These are phyloP conservation scores for Ambrosia hybrid DNA, from an alignment of 140 eudicot genomes.

Conservation along the genomic window DNA sequence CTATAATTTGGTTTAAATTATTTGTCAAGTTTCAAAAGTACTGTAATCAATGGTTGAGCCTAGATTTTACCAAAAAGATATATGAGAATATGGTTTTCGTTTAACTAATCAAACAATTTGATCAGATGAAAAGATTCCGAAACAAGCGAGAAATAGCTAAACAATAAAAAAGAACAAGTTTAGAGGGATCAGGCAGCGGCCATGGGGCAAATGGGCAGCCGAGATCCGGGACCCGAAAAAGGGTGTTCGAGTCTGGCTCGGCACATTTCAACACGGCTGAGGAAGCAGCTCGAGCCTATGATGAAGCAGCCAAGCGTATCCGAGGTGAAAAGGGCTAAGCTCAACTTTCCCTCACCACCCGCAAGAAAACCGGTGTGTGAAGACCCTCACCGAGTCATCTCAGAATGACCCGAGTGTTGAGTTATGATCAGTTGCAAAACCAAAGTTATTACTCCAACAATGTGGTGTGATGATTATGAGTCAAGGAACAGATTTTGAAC, in stretches of 20 bases:
- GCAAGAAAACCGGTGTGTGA: constrained; percentile 38
- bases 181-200: constrained; percentile 84
- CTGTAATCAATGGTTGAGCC: too few relatives aligned
- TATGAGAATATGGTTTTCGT: too few relatives aligned
- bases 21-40: not conserved
- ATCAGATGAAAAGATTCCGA: constrained; percentile 6
- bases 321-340: constrained; percentile 83
- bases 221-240: constrained; percentile 79
- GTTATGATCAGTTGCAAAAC: constrained; percentile 20
- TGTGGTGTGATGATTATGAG: constrained; percentile 32
- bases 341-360: constrained; percentile 59
- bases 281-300: constrained; percentile 74
- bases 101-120: too few relatives aligned
- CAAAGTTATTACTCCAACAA: constrained; percentile 20
- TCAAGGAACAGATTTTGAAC: constrained; percentile 56
- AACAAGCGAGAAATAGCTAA: constrained; percentile 29
- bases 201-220: constrained; percentile 96
- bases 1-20: not conserved
- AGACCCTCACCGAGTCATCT: constrained; percentile 32
- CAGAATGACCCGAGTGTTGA: constrained; percentile 14
- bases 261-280: constrained; percentile 70
- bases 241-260: constrained; percentile 80
- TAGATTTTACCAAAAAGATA: too few relatives aligned
- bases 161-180: constrained; percentile 48
- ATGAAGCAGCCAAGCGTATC: constrained; percentile 75